A percentile compares a stretch with the other conserved stretches of the same genome.
Conservation (phyloP, 257 asterid species). For the Perilla frutescens region DNA sequence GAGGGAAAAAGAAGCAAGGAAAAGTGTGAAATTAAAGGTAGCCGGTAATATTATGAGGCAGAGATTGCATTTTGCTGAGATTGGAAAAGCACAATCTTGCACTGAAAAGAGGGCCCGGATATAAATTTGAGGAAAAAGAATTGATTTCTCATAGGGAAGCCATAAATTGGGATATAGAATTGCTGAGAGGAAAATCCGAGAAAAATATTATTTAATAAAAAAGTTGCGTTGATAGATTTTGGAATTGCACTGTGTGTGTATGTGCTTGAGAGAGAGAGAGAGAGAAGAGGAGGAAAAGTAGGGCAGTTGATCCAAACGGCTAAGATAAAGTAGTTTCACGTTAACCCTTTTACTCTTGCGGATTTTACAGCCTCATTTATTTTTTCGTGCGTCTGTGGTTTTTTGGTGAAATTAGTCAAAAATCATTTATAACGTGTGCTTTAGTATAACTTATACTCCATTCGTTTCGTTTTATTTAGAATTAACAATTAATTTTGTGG, state of each 20-base stretch:
- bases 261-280: background rate
- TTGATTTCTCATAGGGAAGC: background rate
- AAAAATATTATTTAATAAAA: background rate
- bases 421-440: no score
- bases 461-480: no score
- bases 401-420: no score
- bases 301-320: background rate
- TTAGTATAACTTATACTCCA: no score
- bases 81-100: conserved; percentile 12
- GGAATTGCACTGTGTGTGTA: background rate
- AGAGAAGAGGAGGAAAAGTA: background rate
- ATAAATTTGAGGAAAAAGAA: background rate
- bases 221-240: background rate
- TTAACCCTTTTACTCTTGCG: no score
- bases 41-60: background rate
- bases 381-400: no score
- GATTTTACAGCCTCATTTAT: background rate
- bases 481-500: no score
- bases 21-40: conserved; percentile 10
- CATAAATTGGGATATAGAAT: background rate
- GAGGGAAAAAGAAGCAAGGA: background rate
- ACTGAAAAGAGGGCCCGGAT: conserved; percentile 4
- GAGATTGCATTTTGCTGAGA: conserved; percentile 11
- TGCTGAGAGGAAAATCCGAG: conserved; percentile 2
- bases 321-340: no score